Conservation (phyloP, 352 stramenopile species). For the Pythium folliculosum region DNA sequence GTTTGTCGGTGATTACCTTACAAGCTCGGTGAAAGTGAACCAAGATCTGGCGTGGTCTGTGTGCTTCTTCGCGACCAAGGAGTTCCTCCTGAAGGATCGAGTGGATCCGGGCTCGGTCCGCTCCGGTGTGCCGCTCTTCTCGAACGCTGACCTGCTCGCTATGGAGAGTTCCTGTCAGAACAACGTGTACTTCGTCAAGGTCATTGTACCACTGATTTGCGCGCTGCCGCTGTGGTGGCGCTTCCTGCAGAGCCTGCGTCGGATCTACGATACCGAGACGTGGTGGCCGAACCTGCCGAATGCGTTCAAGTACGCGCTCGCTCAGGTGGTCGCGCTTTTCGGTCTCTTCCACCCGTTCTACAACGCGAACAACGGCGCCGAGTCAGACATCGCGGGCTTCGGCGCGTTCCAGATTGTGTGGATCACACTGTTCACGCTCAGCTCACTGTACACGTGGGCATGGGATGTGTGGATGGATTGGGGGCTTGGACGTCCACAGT, state of each 20-base stretch:
- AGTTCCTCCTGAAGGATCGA: slow-evolving; percentile 88
- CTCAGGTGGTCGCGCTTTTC: slow-evolving; percentile 84
- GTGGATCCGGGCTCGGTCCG: slow-evolving; percentile 22
- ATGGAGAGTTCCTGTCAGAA: slow-evolving; percentile 41
- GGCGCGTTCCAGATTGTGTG: slow-evolving; percentile 62
- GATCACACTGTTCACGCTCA: slow-evolving; percentile 80
- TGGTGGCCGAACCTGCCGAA: slow-evolving; percentile 96
- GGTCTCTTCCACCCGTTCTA: slow-evolving; percentile 87
- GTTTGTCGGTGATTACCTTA: slow-evolving; percentile 89
- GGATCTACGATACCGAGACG: slow-evolving; percentile 94
- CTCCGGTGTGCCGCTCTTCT: slow-evolving; percentile 6
- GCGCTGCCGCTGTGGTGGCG: slow-evolving; percentile 95
- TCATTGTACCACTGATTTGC: slow-evolving; percentile 95
- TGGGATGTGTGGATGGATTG: slow-evolving; percentile 90
- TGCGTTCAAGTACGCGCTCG: slow-evolving; percentile 93
- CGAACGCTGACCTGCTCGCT: slow-evolving; percentile 19
- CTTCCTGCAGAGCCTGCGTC: slow-evolving; percentile 96
- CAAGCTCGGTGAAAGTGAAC: slow-evolving; percentile 81
- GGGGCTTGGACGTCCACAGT: slow-evolving; percentile 77
- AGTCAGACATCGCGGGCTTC: slow-evolving; percentile 14
- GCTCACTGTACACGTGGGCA: slow-evolving; percentile 78
- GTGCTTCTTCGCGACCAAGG: slow-evolving; percentile 94
- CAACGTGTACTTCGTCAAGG: slow-evolving; percentile 93
- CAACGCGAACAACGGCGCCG: slow-evolving; percentile 28
- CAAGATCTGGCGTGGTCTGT: slow-evolving; percentile 93